Evolutionary conservation across 768 basidiomycete species (phyloP).

Genomic region (button mushroom (Agaricus bisporus)): DNA sequence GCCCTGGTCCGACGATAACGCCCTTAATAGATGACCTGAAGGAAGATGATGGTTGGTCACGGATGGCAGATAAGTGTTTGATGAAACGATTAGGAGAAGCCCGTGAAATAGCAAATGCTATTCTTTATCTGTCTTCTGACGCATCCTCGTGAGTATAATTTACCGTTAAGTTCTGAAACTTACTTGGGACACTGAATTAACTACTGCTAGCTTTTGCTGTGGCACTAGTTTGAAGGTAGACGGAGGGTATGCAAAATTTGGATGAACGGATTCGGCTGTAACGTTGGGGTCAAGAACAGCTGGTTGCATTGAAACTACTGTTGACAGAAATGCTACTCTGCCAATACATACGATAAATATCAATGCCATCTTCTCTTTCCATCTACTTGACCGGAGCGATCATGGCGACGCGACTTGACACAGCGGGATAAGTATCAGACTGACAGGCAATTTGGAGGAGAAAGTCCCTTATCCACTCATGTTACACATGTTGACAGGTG

Average conservation of each 20-base stretch:
- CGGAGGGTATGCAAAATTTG: conserved; percentile 16
- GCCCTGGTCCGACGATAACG: conserved; percentile 14
- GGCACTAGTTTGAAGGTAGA: conserved; percentile 15
- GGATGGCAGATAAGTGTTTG: conserved; percentile 10
- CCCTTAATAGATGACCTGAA: conserved; percentile 13
- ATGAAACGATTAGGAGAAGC: conserved; percentile 13
- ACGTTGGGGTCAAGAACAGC: not conserved
- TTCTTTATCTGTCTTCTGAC: conserved; percentile 12
- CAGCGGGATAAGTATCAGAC: not conserved
- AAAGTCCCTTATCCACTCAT: not conserved
- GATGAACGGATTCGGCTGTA: not conserved
- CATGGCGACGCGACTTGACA: no score
- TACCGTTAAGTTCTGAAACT: not conserved
- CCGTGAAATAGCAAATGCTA: conserved; percentile 15
- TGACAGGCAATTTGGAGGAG: not conserved
- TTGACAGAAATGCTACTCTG: no score
- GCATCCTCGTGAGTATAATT: conserved; percentile 7
- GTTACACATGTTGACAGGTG: not conserved
- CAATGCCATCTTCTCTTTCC: no score
- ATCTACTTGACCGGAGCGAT: no score
- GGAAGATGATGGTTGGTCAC: conserved; percentile 6
- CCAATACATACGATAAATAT: no score
- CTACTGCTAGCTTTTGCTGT: conserved; percentile 8
- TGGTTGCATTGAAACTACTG: no score
- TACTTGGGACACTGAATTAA: not conserved